Conservation (phyloP, 139 green algal species). For the Chlorella sp. region DNA sequence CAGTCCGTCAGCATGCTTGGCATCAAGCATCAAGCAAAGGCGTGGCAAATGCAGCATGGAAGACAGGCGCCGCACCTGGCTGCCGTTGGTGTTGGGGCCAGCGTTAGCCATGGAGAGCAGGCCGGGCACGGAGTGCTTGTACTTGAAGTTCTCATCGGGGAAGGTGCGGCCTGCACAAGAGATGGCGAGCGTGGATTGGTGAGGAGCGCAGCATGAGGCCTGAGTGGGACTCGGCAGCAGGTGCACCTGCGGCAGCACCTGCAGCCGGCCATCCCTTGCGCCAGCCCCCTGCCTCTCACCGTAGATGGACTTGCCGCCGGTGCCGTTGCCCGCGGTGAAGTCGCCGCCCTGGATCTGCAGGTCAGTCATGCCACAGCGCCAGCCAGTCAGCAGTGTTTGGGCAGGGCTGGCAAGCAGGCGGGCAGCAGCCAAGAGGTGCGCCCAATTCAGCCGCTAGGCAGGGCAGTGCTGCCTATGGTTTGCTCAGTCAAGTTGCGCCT, state of each 20-base stretch:
- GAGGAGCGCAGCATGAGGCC: too few relatives aligned
- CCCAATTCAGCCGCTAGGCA: too few relatives aligned
- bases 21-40: too few relatives aligned
- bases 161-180: background rate
- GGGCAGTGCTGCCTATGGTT: too few relatives aligned
- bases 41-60: too few relatives aligned
- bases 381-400: background rate
- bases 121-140: constrained; percentile 68
- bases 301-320: constrained; percentile 91
- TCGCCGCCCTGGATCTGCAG: constrained; percentile 61
- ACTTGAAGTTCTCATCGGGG: constrained; percentile 38
- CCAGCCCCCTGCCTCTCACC: constrained; percentile 40
- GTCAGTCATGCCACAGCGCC: constrained; percentile 24
- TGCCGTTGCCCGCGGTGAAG: constrained; percentile 66
- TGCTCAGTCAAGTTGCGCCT: too few relatives aligned
- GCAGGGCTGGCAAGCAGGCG: background rate
- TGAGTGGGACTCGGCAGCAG: background rate
- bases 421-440: background rate
- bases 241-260: background rate
- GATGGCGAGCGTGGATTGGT: background rate
- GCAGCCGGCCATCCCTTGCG: too few relatives aligned
- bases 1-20: too few relatives aligned
- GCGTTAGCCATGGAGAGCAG: constrained; percentile 94
- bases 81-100: constrained; percentile 80
- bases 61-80: constrained; percentile 17